Conservation (phyloP, 192 early-diverging fungal genomes). For the Mortierella hygrophila region DNA sequence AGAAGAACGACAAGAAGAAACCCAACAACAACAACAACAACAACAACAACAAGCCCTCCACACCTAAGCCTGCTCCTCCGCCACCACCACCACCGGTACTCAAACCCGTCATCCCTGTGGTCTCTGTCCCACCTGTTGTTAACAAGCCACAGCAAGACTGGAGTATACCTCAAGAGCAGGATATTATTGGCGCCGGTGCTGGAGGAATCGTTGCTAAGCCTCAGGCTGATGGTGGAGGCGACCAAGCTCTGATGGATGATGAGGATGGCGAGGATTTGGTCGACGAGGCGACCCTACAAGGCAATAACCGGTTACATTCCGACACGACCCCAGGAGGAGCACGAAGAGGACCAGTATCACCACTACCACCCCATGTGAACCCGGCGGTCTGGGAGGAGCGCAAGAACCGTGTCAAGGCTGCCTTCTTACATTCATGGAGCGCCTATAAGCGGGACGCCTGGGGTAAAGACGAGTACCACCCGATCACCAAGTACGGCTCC, state of each 20-base stretch:
- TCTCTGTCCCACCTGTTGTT: not conserved
- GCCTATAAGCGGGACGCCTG: constrained; percentile 83
- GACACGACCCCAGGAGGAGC: not conserved
- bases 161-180: not conserved
- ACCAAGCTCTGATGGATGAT: not conserved
- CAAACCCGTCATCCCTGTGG: not conserved
- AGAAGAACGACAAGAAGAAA: not conserved
- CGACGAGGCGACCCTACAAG: not conserved
- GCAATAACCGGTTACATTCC: not conserved
- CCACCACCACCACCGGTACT: not conserved
- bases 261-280: constrained; percentile 6
- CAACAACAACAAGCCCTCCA: not conserved
- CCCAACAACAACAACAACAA: not conserved
- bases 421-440: constrained; percentile 83
- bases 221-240: not conserved
- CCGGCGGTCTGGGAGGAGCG: constrained; percentile 63
- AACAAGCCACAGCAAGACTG: constrained; percentile 18
- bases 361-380: not conserved
- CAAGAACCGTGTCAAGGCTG: constrained; percentile 70
- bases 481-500: constrained; percentile 74
- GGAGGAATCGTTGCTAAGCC: not conserved
- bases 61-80: not conserved
- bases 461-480: constrained; percentile 88
- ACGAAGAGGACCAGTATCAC: not conserved
- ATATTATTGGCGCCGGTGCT: not conserved